Percentiles rank a stretch among this genome's conserved stretches.
Evolutionary conservation across 768 basidiomycete species (phyloP).

Genomic region (Krasilnikovozyma curviuscula): DNA sequence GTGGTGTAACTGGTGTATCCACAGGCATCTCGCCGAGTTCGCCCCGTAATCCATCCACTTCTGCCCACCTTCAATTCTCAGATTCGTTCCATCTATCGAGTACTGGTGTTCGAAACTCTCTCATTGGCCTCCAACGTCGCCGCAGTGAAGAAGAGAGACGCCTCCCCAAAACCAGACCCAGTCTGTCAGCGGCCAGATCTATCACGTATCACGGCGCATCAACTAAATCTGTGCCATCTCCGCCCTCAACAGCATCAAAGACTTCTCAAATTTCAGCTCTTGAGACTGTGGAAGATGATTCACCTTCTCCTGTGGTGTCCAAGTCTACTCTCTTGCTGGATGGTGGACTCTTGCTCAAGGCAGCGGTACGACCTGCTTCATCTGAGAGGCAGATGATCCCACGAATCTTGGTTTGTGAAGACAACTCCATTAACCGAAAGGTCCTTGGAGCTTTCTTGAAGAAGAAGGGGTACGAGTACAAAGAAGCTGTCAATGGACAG

Average conservation of each 20-base stretch:
- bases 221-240: not conserved
- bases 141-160: slow-evolving; percentile 24
- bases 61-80: not conserved
- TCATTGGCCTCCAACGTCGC: slow-evolving; percentile 16
- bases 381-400: not conserved
- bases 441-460: slow-evolving; percentile 43
- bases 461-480: slow-evolving; percentile 39
- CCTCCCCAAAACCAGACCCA: not conserved
- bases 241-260: not conserved
- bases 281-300: no score
- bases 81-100: no score
- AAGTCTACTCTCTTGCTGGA: not conserved
- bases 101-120: no score
- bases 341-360: slow-evolving; percentile 12
- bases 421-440: slow-evolving; percentile 66
- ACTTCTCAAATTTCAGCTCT: no score
- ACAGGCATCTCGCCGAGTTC: not conserved
- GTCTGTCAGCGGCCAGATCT: slow-evolving; percentile 31
- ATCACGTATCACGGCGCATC: not conserved
- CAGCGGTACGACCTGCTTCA: not conserved
- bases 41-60: not conserved
- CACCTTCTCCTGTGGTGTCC: no score
- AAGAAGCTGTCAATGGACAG: slow-evolving; percentile 64
- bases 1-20: not conserved
- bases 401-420: slow-evolving; percentile 43